These are phyloP conservation scores for Trichaptum fuscoviolaceum DNA, from an alignment of 768 basidiomycete species.

Conservation along the genomic window DNA sequence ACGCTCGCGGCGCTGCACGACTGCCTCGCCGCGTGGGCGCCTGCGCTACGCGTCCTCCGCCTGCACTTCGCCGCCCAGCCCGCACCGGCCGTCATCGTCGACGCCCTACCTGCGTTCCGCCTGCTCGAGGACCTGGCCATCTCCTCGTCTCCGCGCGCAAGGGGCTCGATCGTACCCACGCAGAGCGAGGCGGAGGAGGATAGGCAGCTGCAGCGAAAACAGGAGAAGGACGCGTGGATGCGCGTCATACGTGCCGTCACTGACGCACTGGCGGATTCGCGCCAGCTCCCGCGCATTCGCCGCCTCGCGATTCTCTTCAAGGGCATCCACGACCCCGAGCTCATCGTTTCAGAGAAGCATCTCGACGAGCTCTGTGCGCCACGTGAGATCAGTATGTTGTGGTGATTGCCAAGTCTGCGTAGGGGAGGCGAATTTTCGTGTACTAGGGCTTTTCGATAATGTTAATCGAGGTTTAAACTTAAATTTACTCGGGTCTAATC, in stretches of 20 bases:
- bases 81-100: background rate
- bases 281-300: background rate
- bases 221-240: background rate
- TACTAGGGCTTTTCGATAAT: too few species aligned
- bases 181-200: too few species aligned
- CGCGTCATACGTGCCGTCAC: background rate
- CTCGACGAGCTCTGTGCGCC: background rate
- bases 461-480: too few species aligned
- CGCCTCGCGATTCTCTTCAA: background rate
- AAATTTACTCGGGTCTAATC: too few species aligned
- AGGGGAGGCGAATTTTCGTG: too few species aligned
- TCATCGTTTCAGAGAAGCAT: background rate
- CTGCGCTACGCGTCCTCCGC: background rate
- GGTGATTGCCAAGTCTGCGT: too few species aligned
- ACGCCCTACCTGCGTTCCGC: background rate
- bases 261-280: background rate
- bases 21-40: background rate
- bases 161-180: too few species aligned
- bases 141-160: background rate
- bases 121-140: background rate
- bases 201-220: too few species aligned
- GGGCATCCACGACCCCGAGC: background rate
- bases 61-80: background rate
- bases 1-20: background rate
- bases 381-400: background rate